Conservation (phyloP, 225 moss, liverwort and hornwort species). For the Lunularia cruciata region DNA sequence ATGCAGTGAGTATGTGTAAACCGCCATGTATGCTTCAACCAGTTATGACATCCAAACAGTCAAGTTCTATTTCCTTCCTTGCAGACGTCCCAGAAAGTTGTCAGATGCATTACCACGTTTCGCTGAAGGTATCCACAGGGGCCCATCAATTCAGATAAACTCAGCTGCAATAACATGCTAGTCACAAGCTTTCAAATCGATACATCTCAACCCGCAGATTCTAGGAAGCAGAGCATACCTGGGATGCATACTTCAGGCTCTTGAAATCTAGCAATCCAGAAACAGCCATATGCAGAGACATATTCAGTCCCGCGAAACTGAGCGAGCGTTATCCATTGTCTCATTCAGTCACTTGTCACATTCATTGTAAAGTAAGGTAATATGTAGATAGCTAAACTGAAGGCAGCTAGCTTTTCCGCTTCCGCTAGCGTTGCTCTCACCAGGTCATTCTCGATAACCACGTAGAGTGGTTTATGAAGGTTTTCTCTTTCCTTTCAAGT, state of each 20-base stretch:
- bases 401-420: too few relatives aligned
- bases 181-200: too few relatives aligned
- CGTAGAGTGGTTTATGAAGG: too few relatives aligned
- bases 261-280: not conserved
- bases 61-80: too few relatives aligned
- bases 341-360: not conserved
- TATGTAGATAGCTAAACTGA: too few relatives aligned
- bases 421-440: too few relatives aligned
- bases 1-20: not conserved
- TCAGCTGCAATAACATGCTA: too few relatives aligned
- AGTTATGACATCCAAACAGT: not conserved
- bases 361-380: constrained; percentile 1
- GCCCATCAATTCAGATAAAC: not conserved
- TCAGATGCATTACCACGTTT: not conserved
- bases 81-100: not conserved
- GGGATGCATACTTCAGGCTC: not conserved
- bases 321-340: not conserved
- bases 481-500: too few relatives aligned
- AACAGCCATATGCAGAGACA: not conserved
- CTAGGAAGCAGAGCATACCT: not conserved
- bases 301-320: too few relatives aligned
- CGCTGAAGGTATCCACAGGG: not conserved
- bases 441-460: too few relatives aligned
- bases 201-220: not conserved
- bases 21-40: too few relatives aligned